These are phyloP conservation scores for Filobasidium wieringae DNA, from an alignment of 768 basidiomycete genomes.

Conservation along the genomic window DNA sequence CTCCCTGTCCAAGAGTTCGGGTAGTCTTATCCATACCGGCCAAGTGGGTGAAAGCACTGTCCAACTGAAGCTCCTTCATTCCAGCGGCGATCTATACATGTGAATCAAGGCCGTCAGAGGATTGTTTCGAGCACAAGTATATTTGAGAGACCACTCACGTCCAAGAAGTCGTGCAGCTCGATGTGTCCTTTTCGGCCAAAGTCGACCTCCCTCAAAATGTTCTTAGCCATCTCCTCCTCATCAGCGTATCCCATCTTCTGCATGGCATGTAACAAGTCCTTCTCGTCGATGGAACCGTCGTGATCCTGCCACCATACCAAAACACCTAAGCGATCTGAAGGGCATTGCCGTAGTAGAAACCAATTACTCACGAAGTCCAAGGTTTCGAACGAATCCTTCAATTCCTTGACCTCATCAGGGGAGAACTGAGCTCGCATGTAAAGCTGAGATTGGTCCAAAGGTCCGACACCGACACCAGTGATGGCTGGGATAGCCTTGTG, in stretches of 20 bases:
- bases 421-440: constrained; percentile 50
- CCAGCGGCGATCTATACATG: constrained; percentile 37
- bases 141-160: constrained; percentile 51
- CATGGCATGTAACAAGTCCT: constrained; percentile 42
- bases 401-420: constrained; percentile 45
- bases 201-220: constrained; percentile 40
- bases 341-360: too few species aligned
- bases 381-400: constrained; percentile 36
- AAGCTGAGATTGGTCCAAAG: constrained; percentile 30
- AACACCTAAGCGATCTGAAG: too few species aligned
- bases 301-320: too few species aligned
- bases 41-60: constrained; percentile 37
- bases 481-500: constrained; percentile 11
- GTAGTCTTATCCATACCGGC: constrained; percentile 27
- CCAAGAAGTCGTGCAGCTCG: constrained; percentile 75
- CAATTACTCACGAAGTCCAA: too few species aligned
- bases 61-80: constrained; percentile 39
- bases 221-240: constrained; percentile 29
- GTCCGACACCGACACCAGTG: constrained; percentile 23
- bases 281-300: constrained; percentile 22
- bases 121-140: neutral
- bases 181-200: constrained; percentile 45
- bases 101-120: neutral
- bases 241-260: constrained; percentile 50
- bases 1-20: constrained; percentile 30